These are phyloP conservation scores for Aquanectria penicillioides DNA, from an alignment of 2,329 filamentous ascomycete species.

Conservation along the genomic window DNA sequence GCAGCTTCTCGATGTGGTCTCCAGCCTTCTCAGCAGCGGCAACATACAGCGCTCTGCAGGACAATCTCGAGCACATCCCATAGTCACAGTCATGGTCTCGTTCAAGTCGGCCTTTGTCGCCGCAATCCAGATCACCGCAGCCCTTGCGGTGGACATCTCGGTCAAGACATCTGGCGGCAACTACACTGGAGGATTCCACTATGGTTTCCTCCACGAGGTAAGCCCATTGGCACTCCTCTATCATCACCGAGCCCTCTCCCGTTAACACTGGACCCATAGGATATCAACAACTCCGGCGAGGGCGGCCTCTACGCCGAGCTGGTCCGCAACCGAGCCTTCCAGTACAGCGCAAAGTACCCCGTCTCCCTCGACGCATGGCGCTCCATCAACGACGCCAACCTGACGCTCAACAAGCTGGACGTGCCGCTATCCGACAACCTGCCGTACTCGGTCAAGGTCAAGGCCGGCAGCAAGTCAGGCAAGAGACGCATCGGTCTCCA, in stretches of 20 bases:
- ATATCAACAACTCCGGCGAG: slow-evolving; percentile 76
- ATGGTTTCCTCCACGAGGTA: slow-evolving; percentile 58
- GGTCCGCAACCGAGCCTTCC: slow-evolving; percentile 76
- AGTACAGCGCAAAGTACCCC: slow-evolving; percentile 57
- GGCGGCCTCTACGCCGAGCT: slow-evolving; percentile 79
- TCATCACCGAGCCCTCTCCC: accelerated
- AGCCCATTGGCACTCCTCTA: not conserved
- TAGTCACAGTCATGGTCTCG: slow-evolving; percentile 16
- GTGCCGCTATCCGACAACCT: slow-evolving; percentile 63
- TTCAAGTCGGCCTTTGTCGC: slow-evolving; percentile 22
- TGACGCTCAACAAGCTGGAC: slow-evolving; percentile 58
- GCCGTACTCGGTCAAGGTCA: slow-evolving; percentile 61
- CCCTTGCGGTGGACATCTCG: slow-evolving; percentile 47
- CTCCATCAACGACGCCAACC: slow-evolving; percentile 52
- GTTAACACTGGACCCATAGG: slow-evolving; percentile 47
- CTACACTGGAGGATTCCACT: slow-evolving; percentile 55
- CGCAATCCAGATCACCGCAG: slow-evolving; percentile 13
- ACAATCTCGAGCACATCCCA: not conserved
- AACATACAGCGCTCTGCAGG: not conserved
- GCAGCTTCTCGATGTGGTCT: not conserved
- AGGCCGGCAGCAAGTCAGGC: slow-evolving; percentile 38
- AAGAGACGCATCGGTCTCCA: slow-evolving; percentile 54
- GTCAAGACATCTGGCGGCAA: slow-evolving; percentile 53
- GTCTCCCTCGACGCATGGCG: slow-evolving; percentile 58
- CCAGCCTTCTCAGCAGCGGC: slow-evolving; percentile 1